These are phyloP conservation scores for Penicillium pulvis DNA, from an alignment of 495 filamentous ascomycete species.

Conservation along the genomic window DNA sequence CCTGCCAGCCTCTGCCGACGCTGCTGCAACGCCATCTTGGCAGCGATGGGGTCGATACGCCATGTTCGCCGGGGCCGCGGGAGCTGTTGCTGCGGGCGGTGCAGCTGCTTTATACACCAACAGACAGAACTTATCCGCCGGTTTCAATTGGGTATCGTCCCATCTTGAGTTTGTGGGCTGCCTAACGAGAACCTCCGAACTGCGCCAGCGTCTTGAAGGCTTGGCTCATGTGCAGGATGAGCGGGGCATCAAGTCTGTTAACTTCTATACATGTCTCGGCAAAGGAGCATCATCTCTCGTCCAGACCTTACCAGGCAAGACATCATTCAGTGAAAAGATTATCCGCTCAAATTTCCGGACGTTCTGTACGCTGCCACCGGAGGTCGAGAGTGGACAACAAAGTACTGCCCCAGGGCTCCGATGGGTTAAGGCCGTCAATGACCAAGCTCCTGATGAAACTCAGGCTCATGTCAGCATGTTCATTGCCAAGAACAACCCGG, in stretches of 20 bases:
- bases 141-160: slow-evolving; percentile 78
- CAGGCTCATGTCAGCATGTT: slow-evolving; percentile 91
- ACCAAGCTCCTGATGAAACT: slow-evolving; percentile 75
- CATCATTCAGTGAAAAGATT: slow-evolving; percentile 42
- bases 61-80: slow-evolving; percentile 78
- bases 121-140: slow-evolving; percentile 70
- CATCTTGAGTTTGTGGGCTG: slow-evolving; percentile 97
- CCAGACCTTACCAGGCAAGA: slow-evolving; percentile 30
- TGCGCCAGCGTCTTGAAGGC: slow-evolving; percentile 62
- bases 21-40: slow-evolving; percentile 60
- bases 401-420: slow-evolving; percentile 35
- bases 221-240: slow-evolving; percentile 59
- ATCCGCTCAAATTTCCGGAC: slow-evolving; percentile 63
- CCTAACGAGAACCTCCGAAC: slow-evolving; percentile 74
- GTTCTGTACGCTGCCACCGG: slow-evolving; percentile 76
- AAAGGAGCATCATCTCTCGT: slow-evolving; percentile 52
- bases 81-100: slow-evolving; percentile 81
- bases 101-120: slow-evolving; percentile 86
- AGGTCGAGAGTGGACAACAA: slow-evolving; percentile 44
- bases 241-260: slow-evolving; percentile 66
- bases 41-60: slow-evolving; percentile 80
- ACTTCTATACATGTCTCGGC: slow-evolving; percentile 84
- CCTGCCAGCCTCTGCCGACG: slow-evolving; percentile 41
- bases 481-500: slow-evolving; percentile 74
- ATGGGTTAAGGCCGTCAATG: slow-evolving; percentile 74